phyloP scores from a whole-genome alignment of 2,329 filamentous ascomycete genomes.

The Pyrenophora seminiperda region DNA sequence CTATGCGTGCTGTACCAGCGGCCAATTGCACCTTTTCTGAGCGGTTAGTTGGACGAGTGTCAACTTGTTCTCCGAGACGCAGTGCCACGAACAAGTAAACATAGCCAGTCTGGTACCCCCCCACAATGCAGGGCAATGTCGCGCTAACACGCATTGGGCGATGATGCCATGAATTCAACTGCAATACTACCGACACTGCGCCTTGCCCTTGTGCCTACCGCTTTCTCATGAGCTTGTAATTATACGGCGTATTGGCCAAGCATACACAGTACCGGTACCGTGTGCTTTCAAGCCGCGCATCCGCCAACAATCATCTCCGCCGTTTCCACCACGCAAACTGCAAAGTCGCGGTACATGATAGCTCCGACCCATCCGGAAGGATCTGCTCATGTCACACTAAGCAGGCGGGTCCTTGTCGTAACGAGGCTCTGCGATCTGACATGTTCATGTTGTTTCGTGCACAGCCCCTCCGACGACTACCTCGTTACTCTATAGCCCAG shows the following conservation, averaged over 20 bases:
- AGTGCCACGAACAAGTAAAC: background rate
- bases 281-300: background rate
- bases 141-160: slow-evolving; percentile 11
- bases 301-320: background rate
- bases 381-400: slow-evolving; percentile 13
- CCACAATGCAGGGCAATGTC: slow-evolving; percentile 9
- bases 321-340: slow-evolving; percentile 5
- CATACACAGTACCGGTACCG: no score
- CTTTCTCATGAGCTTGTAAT: background rate
- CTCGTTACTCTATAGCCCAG: slow-evolving; percentile 7
- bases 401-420: slow-evolving; percentile 8
- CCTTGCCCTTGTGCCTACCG: background rate
- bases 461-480: slow-evolving; percentile 20
- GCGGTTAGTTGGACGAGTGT: no score
- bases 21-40: no score
- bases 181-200: slow-evolving; percentile 1
- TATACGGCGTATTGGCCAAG: background rate
- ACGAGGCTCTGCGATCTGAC: slow-evolving; percentile 16
- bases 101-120: no score
- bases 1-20: no score
- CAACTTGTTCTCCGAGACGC: no score
- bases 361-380: slow-evolving; percentile 10
- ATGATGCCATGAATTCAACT: slow-evolving; percentile 11
- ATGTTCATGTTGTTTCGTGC: slow-evolving; percentile 34
- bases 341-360: slow-evolving; percentile 3